These are phyloP conservation scores for Pelargonium myrrhifolium DNA, from an alignment of 441 rosid species.

Conservation along the genomic window DNA sequence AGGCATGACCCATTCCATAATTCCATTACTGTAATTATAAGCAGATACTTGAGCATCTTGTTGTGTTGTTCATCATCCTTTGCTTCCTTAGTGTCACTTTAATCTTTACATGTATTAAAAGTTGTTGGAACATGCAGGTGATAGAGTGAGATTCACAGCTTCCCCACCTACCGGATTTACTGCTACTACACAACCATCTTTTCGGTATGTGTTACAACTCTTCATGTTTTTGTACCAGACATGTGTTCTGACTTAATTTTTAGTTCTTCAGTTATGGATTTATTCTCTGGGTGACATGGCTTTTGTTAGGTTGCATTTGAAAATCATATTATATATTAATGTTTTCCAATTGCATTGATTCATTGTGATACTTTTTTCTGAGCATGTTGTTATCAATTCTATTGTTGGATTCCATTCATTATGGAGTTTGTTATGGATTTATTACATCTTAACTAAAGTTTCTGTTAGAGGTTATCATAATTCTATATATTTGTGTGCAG, in stretches of 20 bases:
- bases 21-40: background rate
- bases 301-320: too few relatives aligned
- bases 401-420: background rate
- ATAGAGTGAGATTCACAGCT: conserved; percentile 75
- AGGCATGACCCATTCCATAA: conserved; percentile 38
- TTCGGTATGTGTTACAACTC: conserved; percentile 32
- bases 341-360: too few relatives aligned
- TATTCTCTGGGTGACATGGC: too few relatives aligned
- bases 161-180: conserved; percentile 42
- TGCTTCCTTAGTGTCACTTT: background rate
- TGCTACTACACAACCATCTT: conserved; percentile 37
- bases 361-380: too few relatives aligned
- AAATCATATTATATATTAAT: too few relatives aligned
- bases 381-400: too few relatives aligned
- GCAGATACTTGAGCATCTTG: background rate
- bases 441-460: background rate
- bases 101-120: conserved; percentile 18
- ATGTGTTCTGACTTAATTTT: too few relatives aligned
- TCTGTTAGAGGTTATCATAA: background rate
- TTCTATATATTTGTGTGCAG: conserved; percentile 27
- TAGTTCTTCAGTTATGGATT: too few relatives aligned
- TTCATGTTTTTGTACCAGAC: background rate
- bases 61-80: background rate
- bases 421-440: background rate
- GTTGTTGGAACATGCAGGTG: conserved; percentile 49